Evolutionary conservation across 305 asterid genomes (phyloP).

Genomic region (Solanum hybrid): DNA sequence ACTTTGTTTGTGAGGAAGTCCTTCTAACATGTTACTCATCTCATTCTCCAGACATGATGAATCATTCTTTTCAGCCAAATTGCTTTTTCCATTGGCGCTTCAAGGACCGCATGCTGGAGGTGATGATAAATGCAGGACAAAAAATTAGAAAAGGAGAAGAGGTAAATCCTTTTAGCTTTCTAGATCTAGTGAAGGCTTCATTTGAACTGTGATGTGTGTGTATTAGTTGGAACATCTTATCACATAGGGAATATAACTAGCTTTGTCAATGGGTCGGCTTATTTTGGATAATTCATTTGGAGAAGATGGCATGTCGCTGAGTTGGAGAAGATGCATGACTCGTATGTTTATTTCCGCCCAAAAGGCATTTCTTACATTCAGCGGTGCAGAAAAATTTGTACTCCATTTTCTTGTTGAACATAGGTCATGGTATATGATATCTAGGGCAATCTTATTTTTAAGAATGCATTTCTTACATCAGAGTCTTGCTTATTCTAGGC

Average conservation of each 20-base stretch:
- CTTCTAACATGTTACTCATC: conserved; percentile 10
- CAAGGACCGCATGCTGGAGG: conserved; percentile 98
- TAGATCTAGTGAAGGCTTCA: background rate
- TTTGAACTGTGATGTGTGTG: background rate
- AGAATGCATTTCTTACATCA: background rate
- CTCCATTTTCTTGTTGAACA: background rate
- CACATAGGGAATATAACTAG: background rate
- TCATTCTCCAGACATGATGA: conserved; percentile 73
- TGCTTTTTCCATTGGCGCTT: conserved; percentile 99
- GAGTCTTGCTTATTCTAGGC: background rate
- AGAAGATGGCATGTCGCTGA: background rate
- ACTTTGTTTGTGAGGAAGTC: background rate
- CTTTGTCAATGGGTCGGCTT: background rate
- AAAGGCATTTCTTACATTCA: background rate
- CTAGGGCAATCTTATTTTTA: background rate
- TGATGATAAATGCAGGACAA: conserved; percentile 95
- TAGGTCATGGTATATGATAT: background rate
- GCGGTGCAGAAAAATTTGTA: background rate
- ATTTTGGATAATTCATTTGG: background rate
- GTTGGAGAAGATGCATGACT: background rate
- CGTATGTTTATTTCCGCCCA: background rate
- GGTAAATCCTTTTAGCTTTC: conserved; percentile 34
- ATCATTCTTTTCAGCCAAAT: conserved; percentile 88
- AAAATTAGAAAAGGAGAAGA: conserved; percentile 82
- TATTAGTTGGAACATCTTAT: background rate